These are phyloP conservation scores for Amanita thiersii DNA, from an alignment of 768 basidiomycete species.

Conservation along the genomic window DNA sequence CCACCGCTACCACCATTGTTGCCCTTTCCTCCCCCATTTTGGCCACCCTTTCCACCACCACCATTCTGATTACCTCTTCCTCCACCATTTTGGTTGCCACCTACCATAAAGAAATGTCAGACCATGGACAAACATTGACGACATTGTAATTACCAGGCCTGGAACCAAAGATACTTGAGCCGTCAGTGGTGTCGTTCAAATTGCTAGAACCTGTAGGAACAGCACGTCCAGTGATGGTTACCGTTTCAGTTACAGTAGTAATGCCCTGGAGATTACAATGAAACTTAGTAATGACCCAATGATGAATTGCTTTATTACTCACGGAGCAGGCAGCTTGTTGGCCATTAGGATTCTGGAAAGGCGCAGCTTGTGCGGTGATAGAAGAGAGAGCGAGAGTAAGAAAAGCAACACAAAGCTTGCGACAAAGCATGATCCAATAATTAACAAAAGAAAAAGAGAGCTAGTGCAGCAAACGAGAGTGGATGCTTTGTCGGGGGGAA, in stretches of 20 bases:
- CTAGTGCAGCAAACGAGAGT: background rate
- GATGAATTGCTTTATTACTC: no score
- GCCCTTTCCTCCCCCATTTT: slow-evolving; percentile 7
- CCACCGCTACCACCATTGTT: slow-evolving; percentile 6
- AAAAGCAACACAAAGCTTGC: slow-evolving; percentile 29
- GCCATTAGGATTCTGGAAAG: slow-evolving; percentile 12
- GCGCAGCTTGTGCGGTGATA: slow-evolving; percentile 22
- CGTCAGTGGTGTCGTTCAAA: no score
- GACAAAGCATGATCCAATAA: slow-evolving; percentile 27
- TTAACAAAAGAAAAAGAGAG: background rate
- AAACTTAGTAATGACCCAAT: background rate
- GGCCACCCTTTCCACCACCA: slow-evolving; percentile 6
- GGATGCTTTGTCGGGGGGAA: background rate
- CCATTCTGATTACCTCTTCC: slow-evolving; percentile 5
- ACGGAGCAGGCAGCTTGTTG: no score
- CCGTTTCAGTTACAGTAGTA: background rate
- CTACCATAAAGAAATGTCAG: no score
- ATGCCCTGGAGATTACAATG: background rate
- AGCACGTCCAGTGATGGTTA: background rate
- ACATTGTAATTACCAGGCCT: background rate
- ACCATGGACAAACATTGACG: no score
- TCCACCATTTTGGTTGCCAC: slow-evolving; percentile 7
- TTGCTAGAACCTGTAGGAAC: background rate
- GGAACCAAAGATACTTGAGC: background rate
- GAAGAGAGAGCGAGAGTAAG: slow-evolving; percentile 28